A percentile compares a stretch with the other conserved stretches of the same genome.
phyloP scores from a whole-genome alignment of 169 alveolate genomes.

The Eimeria sp. region DNA sequence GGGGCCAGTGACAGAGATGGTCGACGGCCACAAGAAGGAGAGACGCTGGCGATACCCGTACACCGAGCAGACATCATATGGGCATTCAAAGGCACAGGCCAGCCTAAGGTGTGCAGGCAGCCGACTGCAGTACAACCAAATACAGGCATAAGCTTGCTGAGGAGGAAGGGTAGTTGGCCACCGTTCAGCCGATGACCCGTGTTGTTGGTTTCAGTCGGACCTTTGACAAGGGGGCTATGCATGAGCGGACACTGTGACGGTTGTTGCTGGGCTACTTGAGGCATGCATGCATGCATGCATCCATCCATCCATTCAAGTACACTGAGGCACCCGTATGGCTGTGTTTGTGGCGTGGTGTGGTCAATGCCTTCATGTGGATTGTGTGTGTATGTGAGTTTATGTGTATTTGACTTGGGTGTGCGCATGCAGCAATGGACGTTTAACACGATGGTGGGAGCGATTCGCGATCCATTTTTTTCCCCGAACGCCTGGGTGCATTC shows the following conservation, averaged over 20 bases:
- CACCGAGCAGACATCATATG: conserved; percentile 66
- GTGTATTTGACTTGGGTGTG: not conserved
- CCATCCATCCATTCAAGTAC: not conserved
- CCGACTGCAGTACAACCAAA: not conserved
- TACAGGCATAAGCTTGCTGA: not conserved
- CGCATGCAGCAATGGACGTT: conserved; percentile 74
- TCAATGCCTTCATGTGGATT: not conserved
- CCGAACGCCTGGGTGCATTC: conserved; percentile 50
- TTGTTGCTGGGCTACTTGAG: not conserved
- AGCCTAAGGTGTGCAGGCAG: conserved; percentile 45
- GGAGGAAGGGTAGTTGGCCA: not conserved
- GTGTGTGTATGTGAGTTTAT: not conserved
- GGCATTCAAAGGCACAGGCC: conserved; percentile 76
- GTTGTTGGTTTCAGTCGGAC: not conserved
- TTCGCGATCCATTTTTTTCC: conserved; percentile 53
- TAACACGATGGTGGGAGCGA: conserved; percentile 49
- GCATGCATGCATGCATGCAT: not conserved
- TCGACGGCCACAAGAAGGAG: not conserved
- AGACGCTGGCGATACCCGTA: conserved; percentile 30
- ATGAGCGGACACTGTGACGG: not conserved
- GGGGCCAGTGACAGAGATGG: conserved; percentile 34
- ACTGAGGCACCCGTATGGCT: not conserved
- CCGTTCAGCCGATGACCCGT: not conserved
- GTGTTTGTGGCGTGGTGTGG: not conserved
- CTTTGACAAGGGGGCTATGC: too few species aligned